A percentile compares a stretch with the other conserved stretches of the same genome.
Conservation (phyloP, 164 flowering plant species). For the Liquidambar formosana region DNA sequence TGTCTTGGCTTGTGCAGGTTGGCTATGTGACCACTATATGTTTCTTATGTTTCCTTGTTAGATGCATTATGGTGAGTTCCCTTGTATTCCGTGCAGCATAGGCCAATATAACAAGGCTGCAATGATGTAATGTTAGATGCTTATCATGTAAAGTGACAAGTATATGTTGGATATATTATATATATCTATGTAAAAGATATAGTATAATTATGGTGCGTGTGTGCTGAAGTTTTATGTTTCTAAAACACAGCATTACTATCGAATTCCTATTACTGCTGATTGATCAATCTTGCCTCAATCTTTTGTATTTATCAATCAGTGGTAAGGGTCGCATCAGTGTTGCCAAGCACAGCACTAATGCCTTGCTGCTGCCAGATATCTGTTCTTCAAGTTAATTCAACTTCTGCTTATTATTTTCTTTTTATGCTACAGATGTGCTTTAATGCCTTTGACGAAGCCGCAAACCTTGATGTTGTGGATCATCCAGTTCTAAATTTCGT, state of each 20-base stretch:
- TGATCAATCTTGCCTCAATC: too few relatives aligned
- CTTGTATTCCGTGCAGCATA: neutral
- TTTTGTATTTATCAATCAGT: neutral
- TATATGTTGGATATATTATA: too few relatives aligned
- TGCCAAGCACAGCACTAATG: neutral
- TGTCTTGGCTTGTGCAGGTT: conserved; percentile 54
- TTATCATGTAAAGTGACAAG: too few relatives aligned
- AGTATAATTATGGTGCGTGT: too few relatives aligned
- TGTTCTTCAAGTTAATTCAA: neutral
- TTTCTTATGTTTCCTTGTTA: conserved; percentile 83
- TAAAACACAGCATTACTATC: neutral
- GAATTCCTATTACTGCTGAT: too few relatives aligned
- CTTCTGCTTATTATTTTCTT: neutral
- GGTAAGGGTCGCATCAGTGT: neutral
- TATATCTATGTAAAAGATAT: too few relatives aligned
- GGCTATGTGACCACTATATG: conserved; percentile 98
- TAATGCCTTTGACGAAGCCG: conserved; percentile 83
- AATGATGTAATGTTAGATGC: too few relatives aligned
- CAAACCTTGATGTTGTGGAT: conserved; percentile 82
- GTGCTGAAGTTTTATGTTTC: neutral
- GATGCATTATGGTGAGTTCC: conserved; percentile 89
- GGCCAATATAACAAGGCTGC: neutral
- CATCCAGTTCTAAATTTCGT: conserved; percentile 86
- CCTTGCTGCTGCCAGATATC: neutral
- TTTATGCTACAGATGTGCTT: conserved; percentile 65